These are phyloP conservation scores for Collybia nuda DNA, from an alignment of 768 basidiomycete genomes.

Conservation along the genomic window DNA sequence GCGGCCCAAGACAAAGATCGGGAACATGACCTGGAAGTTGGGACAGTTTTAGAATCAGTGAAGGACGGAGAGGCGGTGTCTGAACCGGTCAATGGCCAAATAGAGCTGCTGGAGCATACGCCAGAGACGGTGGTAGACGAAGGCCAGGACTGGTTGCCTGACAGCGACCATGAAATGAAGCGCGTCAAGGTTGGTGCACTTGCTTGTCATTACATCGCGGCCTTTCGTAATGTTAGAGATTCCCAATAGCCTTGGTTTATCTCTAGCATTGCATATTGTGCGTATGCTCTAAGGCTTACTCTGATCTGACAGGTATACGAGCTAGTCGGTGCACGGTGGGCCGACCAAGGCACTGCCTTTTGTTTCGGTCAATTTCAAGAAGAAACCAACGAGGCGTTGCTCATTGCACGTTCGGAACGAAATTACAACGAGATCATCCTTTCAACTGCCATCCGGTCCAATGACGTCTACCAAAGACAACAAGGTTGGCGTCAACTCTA, in stretches of 20 bases:
- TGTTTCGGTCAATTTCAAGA: conserved; percentile 88
- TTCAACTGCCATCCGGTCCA: conserved; percentile 76
- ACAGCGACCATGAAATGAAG: conserved; percentile 74
- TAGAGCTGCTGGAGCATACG: conserved; percentile 47
- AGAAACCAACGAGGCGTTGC: conserved; percentile 72
- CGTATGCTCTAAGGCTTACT: conserved; percentile 6
- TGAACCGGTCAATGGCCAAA: conserved; percentile 37
- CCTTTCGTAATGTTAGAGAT: not conserved
- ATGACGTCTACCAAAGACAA: conserved; percentile 84
- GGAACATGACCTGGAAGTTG: conserved; percentile 16
- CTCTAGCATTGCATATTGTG: not conserved
- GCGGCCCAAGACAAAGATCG: conserved; percentile 14
- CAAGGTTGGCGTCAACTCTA: conserved; percentile 47
- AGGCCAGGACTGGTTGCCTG: conserved; percentile 58
- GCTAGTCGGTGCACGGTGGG: conserved; percentile 88
- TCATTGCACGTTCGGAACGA: conserved; percentile 82
- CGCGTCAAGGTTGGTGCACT: conserved; percentile 72
- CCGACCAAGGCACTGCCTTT: conserved; percentile 95
- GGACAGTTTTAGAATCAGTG: conserved; percentile 20
- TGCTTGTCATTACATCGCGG: conserved; percentile 11
- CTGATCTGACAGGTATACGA: conserved; percentile 77
- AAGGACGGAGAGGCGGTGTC: conserved; percentile 36
- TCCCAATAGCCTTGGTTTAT: conserved; percentile 5
- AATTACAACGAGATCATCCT: conserved; percentile 73
- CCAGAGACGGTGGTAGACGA: conserved; percentile 49